These are phyloP conservation scores for Lumnitzera racemosa DNA, from an alignment of 345 rosid species.

Conservation along the genomic window DNA sequence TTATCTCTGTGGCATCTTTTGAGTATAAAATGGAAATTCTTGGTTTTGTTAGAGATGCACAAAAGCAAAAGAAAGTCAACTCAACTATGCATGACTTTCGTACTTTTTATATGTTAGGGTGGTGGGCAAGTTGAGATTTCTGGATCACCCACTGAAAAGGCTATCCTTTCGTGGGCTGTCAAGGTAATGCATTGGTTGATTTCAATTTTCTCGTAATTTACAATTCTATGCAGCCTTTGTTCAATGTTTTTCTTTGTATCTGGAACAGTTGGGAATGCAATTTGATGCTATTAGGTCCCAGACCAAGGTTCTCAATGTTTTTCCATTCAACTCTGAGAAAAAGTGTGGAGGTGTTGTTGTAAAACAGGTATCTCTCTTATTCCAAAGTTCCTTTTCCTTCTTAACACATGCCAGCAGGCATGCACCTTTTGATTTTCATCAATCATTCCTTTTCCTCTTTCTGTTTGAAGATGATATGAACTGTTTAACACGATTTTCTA, in stretches of 20 bases:
- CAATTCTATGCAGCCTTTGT: constrained; percentile 3
- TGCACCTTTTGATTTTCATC: no score
- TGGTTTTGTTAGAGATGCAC: background rate
- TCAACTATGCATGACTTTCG: background rate
- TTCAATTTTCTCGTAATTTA: background rate
- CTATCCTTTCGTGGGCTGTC: constrained; percentile 90
- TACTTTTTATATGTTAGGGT: constrained; percentile 40
- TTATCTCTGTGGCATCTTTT: background rate
- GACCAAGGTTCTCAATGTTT: constrained; percentile 70
- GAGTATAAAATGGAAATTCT: background rate
- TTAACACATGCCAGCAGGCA: background rate
- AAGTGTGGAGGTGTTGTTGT: constrained; percentile 97
- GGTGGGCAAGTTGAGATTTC: constrained; percentile 75
- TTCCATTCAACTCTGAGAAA: constrained; percentile 97
- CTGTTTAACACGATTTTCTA: background rate
- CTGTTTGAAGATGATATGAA: background rate
- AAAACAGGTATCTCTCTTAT: constrained; percentile 34
- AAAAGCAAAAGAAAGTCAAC: background rate
- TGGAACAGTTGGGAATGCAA: constrained; percentile 86
- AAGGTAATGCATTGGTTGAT: constrained; percentile 39
- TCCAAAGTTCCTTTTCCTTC: background rate
- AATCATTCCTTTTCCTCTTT: no score
- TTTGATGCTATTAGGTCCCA: constrained; percentile 62
- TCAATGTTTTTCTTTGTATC: constrained; percentile 13
- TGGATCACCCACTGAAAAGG: constrained; percentile 98